These are phyloP conservation scores for Dillenia suffruticosa DNA, from an alignment of 164 flowering plant species.

Conservation along the genomic window DNA sequence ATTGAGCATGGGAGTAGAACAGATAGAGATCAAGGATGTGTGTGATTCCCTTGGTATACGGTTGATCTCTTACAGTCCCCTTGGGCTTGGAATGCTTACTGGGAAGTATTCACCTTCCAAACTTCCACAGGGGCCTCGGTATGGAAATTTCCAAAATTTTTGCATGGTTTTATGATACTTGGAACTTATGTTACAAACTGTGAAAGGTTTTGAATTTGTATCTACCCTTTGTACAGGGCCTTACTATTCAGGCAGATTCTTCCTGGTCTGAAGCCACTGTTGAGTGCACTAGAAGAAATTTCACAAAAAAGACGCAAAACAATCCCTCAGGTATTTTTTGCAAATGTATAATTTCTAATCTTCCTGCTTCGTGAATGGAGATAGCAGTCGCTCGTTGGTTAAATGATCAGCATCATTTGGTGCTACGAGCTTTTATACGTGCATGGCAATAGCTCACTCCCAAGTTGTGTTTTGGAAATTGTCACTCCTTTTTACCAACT, in stretches of 20 bases:
- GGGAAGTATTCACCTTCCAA: conserved; percentile 75
- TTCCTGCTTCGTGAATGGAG: too few relatives aligned
- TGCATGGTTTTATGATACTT: neutral
- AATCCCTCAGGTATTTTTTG: conserved; percentile 57
- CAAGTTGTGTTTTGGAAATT: too few relatives aligned
- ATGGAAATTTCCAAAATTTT: neutral
- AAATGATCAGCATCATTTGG: too few relatives aligned
- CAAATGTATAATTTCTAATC: too few relatives aligned
- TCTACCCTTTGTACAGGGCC: conserved; percentile 32
- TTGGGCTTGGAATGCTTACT: conserved; percentile 97
- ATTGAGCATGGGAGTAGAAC: conserved; percentile 76
- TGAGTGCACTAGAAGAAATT: conserved; percentile 45
- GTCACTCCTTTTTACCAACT: too few relatives aligned
- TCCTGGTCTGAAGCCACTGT: conserved; percentile 71
- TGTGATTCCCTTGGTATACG: conserved; percentile 81
- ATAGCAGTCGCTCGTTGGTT: too few relatives aligned
- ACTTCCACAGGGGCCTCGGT: conserved; percentile 89
- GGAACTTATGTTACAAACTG: neutral
- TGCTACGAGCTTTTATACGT: too few relatives aligned
- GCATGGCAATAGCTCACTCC: too few relatives aligned
- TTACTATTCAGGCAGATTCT: conserved; percentile 75
- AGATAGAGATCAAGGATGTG: conserved; percentile 65
- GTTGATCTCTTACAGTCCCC: conserved; percentile 85
- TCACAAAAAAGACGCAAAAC: conserved; percentile 65
- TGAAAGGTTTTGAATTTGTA: neutral